Percentiles rank a stretch among this genome's conserved stretches.
These are phyloP conservation scores for Phytophthora agathidicida DNA, from an alignment of 352 stramenopile genomes.

Conservation along the genomic window DNA sequence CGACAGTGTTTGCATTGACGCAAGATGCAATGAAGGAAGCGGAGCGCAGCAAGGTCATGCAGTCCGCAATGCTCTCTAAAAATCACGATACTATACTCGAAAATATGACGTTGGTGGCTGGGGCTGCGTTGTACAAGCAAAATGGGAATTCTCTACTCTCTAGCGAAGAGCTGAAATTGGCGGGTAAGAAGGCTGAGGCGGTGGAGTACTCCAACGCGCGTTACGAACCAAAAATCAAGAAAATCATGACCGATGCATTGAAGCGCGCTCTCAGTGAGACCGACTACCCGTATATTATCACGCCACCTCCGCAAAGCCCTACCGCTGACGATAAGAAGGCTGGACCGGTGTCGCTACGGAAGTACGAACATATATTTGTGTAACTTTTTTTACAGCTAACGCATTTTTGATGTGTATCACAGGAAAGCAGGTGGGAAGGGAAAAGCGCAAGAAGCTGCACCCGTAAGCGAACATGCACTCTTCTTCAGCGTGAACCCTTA, in stretches of 20 bases:
- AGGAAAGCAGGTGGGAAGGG: slow-evolving; percentile 49
- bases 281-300: slow-evolving; percentile 87
- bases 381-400: slow-evolving; percentile 2
- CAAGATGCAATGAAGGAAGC: slow-evolving; percentile 90
- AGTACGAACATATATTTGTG: slow-evolving; percentile 44
- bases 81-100: slow-evolving; percentile 66
- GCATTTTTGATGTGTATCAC: neutral
- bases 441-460: slow-evolving; percentile 25
- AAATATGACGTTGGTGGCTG: slow-evolving; percentile 73
- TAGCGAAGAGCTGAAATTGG: slow-evolving; percentile 67
- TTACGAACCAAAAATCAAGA: slow-evolving; percentile 79
- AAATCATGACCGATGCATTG: slow-evolving; percentile 58
- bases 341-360: slow-evolving; percentile 70
- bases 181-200: slow-evolving; percentile 59
- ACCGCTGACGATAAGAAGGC: slow-evolving; percentile 54
- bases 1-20: slow-evolving; percentile 93
- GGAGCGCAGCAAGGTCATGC: slow-evolving; percentile 88
- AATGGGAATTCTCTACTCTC: slow-evolving; percentile 65
- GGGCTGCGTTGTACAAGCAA: slow-evolving; percentile 61
- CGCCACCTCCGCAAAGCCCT: slow-evolving; percentile 55
- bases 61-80: slow-evolving; percentile 79
- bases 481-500: neutral
- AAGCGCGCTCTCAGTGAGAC: slow-evolving; percentile 66
- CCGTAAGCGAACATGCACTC: slow-evolving; percentile 16
- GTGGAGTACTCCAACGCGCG: slow-evolving; percentile 84